These are phyloP conservation scores for Graphilbum fragrans DNA, from an alignment of 2,329 filamentous ascomycete species.

Conservation along the genomic window DNA sequence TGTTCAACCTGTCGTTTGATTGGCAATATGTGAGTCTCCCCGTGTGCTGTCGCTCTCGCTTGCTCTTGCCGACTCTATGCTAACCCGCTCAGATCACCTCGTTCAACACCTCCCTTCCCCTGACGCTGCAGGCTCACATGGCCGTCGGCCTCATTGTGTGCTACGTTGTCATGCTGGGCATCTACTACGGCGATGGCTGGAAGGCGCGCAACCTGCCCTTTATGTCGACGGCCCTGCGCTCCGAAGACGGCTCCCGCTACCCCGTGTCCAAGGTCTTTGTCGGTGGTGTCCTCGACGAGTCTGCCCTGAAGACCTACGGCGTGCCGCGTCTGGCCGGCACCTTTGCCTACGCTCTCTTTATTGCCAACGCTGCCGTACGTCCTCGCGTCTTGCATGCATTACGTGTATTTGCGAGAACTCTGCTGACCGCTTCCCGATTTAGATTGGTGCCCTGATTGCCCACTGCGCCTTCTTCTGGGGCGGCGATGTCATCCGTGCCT, in stretches of 20 bases:
- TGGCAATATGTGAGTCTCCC: slow-evolving; percentile 38
- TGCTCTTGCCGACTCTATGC: not conserved
- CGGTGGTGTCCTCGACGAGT: slow-evolving; percentile 27
- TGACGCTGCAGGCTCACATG: slow-evolving; percentile 34
- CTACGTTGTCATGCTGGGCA: slow-evolving; percentile 34
- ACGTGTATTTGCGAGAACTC: too few relatives aligned
- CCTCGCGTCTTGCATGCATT: not conserved
- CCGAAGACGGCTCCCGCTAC: slow-evolving; percentile 26
- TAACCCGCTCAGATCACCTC: slow-evolving; percentile 33
- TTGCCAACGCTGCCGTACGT: slow-evolving; percentile 43
- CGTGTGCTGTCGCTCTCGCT: not conserved
- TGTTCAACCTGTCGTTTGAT: slow-evolving; percentile 37
- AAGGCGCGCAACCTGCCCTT: slow-evolving; percentile 33
- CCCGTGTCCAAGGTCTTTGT: slow-evolving; percentile 26
- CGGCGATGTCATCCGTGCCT: slow-evolving; percentile 33
- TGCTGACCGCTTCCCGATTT: too few relatives aligned
- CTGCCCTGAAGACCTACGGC: slow-evolving; percentile 28
- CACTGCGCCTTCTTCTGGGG: slow-evolving; percentile 45
- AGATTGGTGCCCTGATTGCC: slow-evolving; percentile 42
- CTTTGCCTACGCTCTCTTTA: slow-evolving; percentile 41
- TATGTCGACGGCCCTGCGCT: slow-evolving; percentile 37
- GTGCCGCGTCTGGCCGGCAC: slow-evolving; percentile 33
- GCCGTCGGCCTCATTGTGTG: slow-evolving; percentile 34
- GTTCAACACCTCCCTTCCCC: slow-evolving; percentile 37
- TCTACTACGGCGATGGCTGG: slow-evolving; percentile 40